Evolutionary conservation across 768 basidiomycete genomes (phyloP), one percentile per base, ranked within the genome.

Genomic region (Leccinellum luteum): DNA sequence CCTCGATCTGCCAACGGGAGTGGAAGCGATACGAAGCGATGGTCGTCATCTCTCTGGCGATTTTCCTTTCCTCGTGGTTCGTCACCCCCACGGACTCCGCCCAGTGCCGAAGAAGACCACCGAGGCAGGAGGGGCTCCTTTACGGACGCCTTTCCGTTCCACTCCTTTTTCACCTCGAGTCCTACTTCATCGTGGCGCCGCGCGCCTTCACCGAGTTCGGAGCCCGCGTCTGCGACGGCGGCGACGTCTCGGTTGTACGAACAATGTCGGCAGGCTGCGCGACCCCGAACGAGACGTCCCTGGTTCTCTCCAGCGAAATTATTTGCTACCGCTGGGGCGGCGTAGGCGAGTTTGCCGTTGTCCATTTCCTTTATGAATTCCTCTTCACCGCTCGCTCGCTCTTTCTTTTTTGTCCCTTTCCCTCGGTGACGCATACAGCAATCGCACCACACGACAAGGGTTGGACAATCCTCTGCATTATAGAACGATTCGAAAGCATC

Each of bases 251-350:
- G 63, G 62, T 68, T 71, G 62, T 67, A 66, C 47, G 69, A 69
- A 50, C 66, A 67, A 38, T 74, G 72, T 64, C 73, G 73, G 38
- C 67, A 72, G 52, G 72, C 62, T 21, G 64, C 68, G 34, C 68
- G 72, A 31, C 70, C 71, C 61, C 74, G 79, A 56, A 70, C 79
- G 56, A 74, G 77, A 64, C 77, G 79, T 35, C 73, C 77, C 61
- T 85, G 83, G 83, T 83, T 84, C 67, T 78, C 78, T 54, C 76
- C 81, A 28, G 78, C 78, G 68, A 78, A 79, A 69, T 66, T 84
- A 60, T 81, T 82, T 62, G 66, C 76, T 60, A 74, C 78, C 49
- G 66, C 77, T 54, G 76, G 75, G 54, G 75, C 72, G 48, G 67
- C 71, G 56, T 73, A 73, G 71, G 59, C 47, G 32, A 30, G 28